Conservation (phyloP, 768 basidiomycete species). For the Clitopilus passeckerianus region DNA sequence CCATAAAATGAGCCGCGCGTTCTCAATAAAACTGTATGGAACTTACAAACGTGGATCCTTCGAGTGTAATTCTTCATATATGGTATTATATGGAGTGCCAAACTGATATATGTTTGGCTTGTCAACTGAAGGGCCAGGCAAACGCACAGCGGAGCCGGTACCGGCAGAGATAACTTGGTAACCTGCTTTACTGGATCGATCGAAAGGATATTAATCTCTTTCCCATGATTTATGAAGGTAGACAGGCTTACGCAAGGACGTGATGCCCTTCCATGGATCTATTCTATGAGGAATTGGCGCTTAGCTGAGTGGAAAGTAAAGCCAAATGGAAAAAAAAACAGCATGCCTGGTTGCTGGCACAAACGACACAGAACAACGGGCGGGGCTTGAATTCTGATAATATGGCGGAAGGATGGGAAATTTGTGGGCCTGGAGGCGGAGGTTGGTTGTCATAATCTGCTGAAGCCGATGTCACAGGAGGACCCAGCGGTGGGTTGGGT, state of each 20-base stretch:
- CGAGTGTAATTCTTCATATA: constrained; percentile 81
- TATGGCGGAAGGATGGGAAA: constrained; percentile 7
- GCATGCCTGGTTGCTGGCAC: constrained; percentile 93
- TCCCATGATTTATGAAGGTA: constrained; percentile 10
- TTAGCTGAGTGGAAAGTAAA: neutral
- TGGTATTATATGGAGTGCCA: constrained; percentile 94
- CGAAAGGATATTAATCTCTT: constrained; percentile 8
- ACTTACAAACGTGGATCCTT: constrained; percentile 86
- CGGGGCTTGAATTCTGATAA: constrained; percentile 47
- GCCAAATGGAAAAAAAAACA: constrained; percentile 16
- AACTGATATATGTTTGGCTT: constrained; percentile 97
- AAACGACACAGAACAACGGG: constrained; percentile 95
- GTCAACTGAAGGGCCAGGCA: constrained; percentile 95
- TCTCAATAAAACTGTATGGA: neutral
- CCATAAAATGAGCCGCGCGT: constrained; percentile 3
- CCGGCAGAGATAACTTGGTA: constrained; percentile 91
- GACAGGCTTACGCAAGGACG: constrained; percentile 67
- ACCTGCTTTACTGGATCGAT: constrained; percentile 70
- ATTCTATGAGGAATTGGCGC: constrained; percentile 51
- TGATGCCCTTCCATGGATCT: constrained; percentile 98
- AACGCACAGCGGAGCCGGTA: constrained; percentile 93
- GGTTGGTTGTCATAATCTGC: constrained; percentile 2
- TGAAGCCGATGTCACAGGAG: constrained; percentile 3
- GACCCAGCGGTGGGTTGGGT: neutral
- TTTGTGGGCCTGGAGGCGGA: neutral